Percentiles rank a stretch among this genome's conserved stretches.
These are phyloP conservation scores for Ophiocytium majus DNA, from an alignment of 352 stramenopile genomes.

Conservation along the genomic window DNA sequence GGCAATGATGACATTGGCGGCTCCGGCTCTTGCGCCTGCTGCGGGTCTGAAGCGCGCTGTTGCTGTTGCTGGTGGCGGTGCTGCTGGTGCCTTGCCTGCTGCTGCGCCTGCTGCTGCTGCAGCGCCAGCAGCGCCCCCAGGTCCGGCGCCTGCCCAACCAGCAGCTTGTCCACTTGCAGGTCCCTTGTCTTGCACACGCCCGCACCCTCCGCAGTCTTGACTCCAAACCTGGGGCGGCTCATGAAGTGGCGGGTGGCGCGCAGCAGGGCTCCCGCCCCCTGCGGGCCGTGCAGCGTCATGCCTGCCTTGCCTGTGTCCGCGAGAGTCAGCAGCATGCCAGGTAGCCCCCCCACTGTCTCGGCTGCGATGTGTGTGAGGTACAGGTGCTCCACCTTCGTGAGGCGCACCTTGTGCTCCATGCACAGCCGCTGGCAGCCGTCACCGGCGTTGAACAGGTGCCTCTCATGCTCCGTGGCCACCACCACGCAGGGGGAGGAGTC, in stretches of 20 bases:
- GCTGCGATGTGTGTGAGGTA: conserved; percentile 76
- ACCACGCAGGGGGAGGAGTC: conserved; percentile 54
- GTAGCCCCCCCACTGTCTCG: conserved; percentile 74
- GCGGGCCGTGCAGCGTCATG: conserved; percentile 70
- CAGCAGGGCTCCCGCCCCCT: conserved; percentile 68
- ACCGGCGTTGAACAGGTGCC: conserved; percentile 78
- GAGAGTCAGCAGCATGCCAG: conserved; percentile 77
- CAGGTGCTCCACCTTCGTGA: conserved; percentile 73
- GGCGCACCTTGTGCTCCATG: conserved; percentile 82
- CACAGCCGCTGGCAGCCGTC: conserved; percentile 80
- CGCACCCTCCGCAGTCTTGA: not conserved
- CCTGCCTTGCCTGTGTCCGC: conserved; percentile 75
- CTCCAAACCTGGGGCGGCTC: conserved; percentile 33
- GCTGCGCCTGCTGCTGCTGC: not conserved
- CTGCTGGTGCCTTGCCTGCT: not conserved
- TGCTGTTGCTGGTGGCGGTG: not conserved
- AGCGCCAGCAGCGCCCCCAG: not conserved
- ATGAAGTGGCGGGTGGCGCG: conserved; percentile 75
- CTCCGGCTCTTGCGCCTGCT: too few relatives aligned
- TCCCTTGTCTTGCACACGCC: not conserved
- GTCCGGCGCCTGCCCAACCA: not conserved
- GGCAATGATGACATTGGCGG: too few relatives aligned
- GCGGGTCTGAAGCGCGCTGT: too few relatives aligned
- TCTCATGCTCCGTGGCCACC: conserved; percentile 48
- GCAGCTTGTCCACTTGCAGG: conserved; percentile 12